Conservation (phyloP, 192 early-diverging fungal genomes). For the Coemansia asiatica region DNA sequence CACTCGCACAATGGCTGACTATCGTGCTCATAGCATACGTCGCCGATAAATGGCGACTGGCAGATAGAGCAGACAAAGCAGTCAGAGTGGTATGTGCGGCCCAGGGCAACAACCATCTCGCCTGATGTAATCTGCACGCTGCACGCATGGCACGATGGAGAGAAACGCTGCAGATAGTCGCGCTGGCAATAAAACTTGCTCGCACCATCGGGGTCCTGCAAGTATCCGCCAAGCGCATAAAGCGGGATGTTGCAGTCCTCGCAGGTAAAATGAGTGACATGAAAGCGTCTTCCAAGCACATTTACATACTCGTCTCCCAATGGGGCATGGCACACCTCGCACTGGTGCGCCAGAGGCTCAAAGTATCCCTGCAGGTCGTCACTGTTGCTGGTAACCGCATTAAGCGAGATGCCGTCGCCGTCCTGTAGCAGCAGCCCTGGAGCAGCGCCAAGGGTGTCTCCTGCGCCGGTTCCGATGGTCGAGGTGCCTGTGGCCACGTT, state of each 20-base stretch:
- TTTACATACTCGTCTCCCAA: constrained; percentile 55
- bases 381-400: constrained; percentile 2
- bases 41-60: constrained; percentile 56
- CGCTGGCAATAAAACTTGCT: constrained; percentile 55
- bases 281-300: constrained; percentile 47
- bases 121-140: constrained; percentile 54
- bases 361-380: constrained; percentile 9
- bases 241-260: constrained; percentile 55
- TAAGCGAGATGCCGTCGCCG: constrained; percentile 18
- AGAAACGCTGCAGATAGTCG: constrained; percentile 55
- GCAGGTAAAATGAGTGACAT: constrained; percentile 52
- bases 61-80: constrained; percentile 57
- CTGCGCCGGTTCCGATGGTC: neutral
- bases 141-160: constrained; percentile 51
- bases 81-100: constrained; percentile 54
- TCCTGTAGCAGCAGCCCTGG: neutral
- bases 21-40: constrained; percentile 56
- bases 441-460: neutral
- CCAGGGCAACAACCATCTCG: constrained; percentile 53
- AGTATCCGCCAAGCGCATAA: constrained; percentile 54
- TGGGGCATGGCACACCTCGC: constrained; percentile 32
- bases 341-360: constrained; percentile 1
- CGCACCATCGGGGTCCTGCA: constrained; percentile 41
- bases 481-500: neutral
- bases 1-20: constrained; percentile 56